Percentiles rank a stretch among this genome's conserved stretches.
These are phyloP conservation scores for Uronychia setigera DNA, from an alignment of 73 alveolate species.

Conservation along the genomic window DNA sequence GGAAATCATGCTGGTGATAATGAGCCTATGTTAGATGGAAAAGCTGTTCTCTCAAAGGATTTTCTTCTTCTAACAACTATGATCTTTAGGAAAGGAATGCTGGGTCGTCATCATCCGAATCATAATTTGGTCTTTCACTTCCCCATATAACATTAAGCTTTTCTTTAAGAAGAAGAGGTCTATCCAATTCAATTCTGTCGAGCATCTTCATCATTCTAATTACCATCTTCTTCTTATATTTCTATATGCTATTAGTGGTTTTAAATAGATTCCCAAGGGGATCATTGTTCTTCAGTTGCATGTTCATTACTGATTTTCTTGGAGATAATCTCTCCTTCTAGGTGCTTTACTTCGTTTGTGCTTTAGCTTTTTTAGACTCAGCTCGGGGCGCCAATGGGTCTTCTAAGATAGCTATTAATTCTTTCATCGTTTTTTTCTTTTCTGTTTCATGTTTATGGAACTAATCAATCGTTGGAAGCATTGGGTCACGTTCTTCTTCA, in stretches of 20 bases:
- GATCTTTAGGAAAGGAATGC: background rate
- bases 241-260: background rate
- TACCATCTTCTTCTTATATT: background rate
- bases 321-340: background rate
- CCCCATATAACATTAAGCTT: slow-evolving; percentile 8
- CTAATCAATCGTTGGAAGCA: background rate
- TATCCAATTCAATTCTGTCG: slow-evolving; percentile 1
- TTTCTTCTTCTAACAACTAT: background rate
- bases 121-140: background rate
- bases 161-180: background rate
- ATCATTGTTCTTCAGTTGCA: background rate
- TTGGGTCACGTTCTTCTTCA: background rate
- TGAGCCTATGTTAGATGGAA: background rate
- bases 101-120: background rate
- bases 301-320: background rate
- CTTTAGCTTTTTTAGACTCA: background rate
- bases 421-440: background rate
- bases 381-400: background rate
- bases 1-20: background rate
- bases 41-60: background rate
- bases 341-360: background rate
- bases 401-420: background rate
- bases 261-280: background rate
- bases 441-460: background rate
- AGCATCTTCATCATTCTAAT: background rate